Conservation (phyloP, 306 rosid species). For the Lablab purpureus region DNA sequence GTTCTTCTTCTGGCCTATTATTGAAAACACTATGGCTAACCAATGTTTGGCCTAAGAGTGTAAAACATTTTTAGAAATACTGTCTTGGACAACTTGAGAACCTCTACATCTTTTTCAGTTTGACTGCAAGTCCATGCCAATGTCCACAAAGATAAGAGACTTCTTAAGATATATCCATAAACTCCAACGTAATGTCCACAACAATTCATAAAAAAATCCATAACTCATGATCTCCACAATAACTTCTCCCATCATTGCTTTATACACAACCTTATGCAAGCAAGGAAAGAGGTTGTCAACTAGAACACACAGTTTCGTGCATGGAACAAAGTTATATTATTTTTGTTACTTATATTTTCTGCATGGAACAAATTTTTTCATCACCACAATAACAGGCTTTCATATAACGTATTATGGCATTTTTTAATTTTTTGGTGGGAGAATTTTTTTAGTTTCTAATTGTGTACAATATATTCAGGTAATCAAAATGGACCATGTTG, state of each 20-base stretch:
- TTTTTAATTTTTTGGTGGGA: background rate
- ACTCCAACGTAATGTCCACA: background rate
- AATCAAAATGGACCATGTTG: constrained; percentile 89
- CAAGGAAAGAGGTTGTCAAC: background rate
- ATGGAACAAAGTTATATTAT: constrained; percentile 2
- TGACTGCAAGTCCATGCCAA: background rate
- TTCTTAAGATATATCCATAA: background rate
- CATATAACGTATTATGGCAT: background rate
- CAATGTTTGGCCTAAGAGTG: background rate
- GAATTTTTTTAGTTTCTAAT: constrained; percentile 27
- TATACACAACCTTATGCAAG: background rate
- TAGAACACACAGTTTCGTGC: constrained; percentile 15
- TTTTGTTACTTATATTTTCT: constrained; percentile 7
- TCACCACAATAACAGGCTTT: background rate
- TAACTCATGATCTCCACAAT: background rate
- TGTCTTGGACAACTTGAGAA: background rate
- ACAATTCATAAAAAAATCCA: background rate
- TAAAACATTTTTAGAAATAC: background rate
- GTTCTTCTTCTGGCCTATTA: background rate
- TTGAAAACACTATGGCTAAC: background rate
- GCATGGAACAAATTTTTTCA: constrained; percentile 17
- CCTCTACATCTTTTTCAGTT: background rate
- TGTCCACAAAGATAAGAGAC: background rate
- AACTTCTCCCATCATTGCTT: background rate
- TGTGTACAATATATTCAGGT: constrained; percentile 60